phyloP scores from a whole-genome alignment of 345 rosid genomes.

The Firmiana major region DNA sequence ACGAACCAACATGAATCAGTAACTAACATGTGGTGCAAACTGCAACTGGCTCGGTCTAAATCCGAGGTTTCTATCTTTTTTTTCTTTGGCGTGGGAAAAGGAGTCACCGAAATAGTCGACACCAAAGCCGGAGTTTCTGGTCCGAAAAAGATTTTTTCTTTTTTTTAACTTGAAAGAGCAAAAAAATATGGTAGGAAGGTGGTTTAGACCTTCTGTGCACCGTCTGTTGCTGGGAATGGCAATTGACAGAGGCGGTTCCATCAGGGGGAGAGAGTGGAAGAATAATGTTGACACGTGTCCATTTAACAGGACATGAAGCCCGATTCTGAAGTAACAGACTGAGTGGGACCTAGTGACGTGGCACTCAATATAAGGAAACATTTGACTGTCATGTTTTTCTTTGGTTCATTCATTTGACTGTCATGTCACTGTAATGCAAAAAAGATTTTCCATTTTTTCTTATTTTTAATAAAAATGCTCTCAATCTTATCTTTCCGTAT shows the following conservation, averaged over 20 bases:
- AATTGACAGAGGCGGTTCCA: neutral
- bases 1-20: neutral
- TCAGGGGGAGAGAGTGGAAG: neutral
- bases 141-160: neutral
- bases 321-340: neutral
- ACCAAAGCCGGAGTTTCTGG: neutral
- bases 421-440: too few species aligned
- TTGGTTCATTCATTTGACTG: too few species aligned
- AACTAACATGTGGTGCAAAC: conserved; percentile 13
- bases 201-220: neutral
- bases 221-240: neutral
- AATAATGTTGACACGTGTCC: conserved; percentile 1
- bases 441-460: too few species aligned
- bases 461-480: too few species aligned
- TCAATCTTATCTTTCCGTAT: too few species aligned
- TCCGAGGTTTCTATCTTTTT: conserved; percentile 1
- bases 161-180: neutral
- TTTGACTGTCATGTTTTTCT: too few species aligned
- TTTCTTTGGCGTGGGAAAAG: neutral
- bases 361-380: neutral
- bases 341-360: conserved; percentile 19
- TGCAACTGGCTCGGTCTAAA: conserved; percentile 15
- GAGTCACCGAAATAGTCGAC: conserved; percentile 3
- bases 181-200: neutral
- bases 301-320: neutral